Base-by-base conservation (phyloP, 495 filamentous ascomycete genomes). In the Annulohypoxylon maeteangense region DNA sequence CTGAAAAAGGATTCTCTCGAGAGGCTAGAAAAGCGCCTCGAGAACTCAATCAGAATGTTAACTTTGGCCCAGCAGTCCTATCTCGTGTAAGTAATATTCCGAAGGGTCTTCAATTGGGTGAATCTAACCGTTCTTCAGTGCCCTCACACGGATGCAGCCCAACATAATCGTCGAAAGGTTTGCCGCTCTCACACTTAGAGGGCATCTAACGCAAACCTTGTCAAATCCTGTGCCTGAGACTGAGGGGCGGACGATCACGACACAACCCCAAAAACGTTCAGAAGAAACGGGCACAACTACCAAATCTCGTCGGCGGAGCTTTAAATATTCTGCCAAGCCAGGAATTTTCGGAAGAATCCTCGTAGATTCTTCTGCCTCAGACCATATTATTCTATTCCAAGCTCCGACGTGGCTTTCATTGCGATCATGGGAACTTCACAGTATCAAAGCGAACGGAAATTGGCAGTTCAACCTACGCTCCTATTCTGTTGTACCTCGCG, bases 1-100 rank as follows among this genome's bases (percentile, higher is more conserved):
- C 42, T 76, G 34, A 78, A 75, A 60, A 73, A 71, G 32, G 72
- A 75, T 1, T 23, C 66, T 36, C 38, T 80, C 3, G 59, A 64
- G 40, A 71, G 44, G 12, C 63, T 78, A 7, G 69, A 76, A 50
- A 60, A 27, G 25, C 67, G 73, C 1, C 68, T 80, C 7, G 55
- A 74, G 20, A 72, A 44, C 14, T 65, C 75, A 1, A 42, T 76
- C 5, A 59, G 64, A 25, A 61, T 76, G 32, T 29, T 78, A 10
- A 42, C 34, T 0, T 32, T 70, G 16, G 70, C 71, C 20, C 68
- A 77, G 8, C 70, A 75, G 25, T 55, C 67, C 1, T 70, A 78
- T 57, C 63, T 74, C 14, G 60, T 65, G 76, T 79, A 22, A 69
- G 74, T 54, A 25, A 11, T 3, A 1, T 25, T 23, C n/a, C 3